Conservation (phyloP, 176 grass and related monocot species). For the Musa beccarii region DNA sequence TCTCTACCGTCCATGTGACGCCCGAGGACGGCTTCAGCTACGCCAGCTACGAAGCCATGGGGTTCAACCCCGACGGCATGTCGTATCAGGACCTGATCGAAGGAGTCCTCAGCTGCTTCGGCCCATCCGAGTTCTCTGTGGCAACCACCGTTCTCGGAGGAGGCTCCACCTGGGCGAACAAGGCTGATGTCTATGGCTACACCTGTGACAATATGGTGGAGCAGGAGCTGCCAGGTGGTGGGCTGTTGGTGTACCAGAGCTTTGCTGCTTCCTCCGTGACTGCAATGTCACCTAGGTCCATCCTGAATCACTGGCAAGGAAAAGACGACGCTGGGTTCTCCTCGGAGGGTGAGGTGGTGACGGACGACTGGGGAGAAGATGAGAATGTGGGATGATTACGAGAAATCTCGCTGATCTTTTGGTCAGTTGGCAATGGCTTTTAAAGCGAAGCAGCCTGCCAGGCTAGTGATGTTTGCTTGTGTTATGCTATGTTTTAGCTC, state of each 20-base stretch:
- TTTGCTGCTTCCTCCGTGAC: conserved; percentile 7
- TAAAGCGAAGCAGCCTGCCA: not conserved
- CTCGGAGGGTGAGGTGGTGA: conserved; percentile 13
- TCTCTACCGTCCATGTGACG: conserved; percentile 41
- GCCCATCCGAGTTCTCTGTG: conserved; percentile 32
- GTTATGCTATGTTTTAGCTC: conserved; percentile 6
- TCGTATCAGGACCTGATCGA: conserved; percentile 23
- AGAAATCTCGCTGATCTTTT: not conserved
- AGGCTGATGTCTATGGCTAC: conserved; percentile 26
- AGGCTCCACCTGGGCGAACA: conserved; percentile 16
- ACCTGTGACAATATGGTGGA: conserved; percentile 3
- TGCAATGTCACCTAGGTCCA: conserved; percentile 27
- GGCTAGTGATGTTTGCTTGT: not conserved
- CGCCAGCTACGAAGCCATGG: conserved; percentile 41
- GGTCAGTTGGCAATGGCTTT: not conserved
- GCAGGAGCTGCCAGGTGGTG: conserved; percentile 29
- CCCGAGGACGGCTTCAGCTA: conserved; percentile 44
- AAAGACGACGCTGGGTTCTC: not conserved
- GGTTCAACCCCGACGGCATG: conserved; percentile 22
- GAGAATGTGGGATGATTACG: conserved; percentile 6
- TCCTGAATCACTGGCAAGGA: conserved; percentile 23
- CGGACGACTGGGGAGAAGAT: conserved; percentile 12
- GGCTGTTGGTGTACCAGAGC: conserved; percentile 29
- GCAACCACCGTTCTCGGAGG: conserved; percentile 31
- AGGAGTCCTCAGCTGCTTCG: conserved; percentile 30